Evolutionary conservation across 192 early-diverging fungal genomes (phyloP), one percentile per base, ranked within the genome.

Genomic region (Podochytrium sp.): DNA sequence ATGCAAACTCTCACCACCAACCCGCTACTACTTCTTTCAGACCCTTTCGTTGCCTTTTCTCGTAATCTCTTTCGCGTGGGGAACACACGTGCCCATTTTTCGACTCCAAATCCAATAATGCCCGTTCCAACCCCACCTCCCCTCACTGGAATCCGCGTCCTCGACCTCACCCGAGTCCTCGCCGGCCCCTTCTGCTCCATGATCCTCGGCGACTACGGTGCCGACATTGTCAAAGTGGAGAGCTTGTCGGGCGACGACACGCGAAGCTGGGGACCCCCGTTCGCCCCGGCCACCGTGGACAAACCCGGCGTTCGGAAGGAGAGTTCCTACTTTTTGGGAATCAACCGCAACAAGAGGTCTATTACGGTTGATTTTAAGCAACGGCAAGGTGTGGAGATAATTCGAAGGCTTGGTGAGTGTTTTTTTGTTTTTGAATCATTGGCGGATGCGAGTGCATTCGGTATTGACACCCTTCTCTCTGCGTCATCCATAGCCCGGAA

Each of bases 301-400:
- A 63, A 55, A 3, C 79, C 84, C 37, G 58, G 67, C 1, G 10
- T 61, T 0, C 55, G 58, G 0, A 85, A 83, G 0, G 95, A 97
- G 65, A 88, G 85, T 50, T 93, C 95, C 5, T 98, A 98, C 76
- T 98, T 95, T 78, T 80, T 98, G 43, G 86, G 91, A 57, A 88
- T 93, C 23, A 98, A 98, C 76, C 87, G 96, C 5, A 97, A 97
- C 87, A 98, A 98, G 75, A 81, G 89, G 69, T 95, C 93, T 1
- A 85, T 98, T 16, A 90, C 94, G 0, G 82, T 98, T 7, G 91
- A 98, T 67, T 85, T 98, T 67, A 95, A 95, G 71, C 71, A 77
- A 0, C 65, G 75, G 16, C 78, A 73, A 18, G 96, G 94, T 1
- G 77, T 79, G 23, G 70, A 82, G 38, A 81, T 98, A 41, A 74